These are phyloP conservation scores for Calonectria pteridis DNA, from an alignment of 2,329 filamentous ascomycete species.

Conservation along the genomic window DNA sequence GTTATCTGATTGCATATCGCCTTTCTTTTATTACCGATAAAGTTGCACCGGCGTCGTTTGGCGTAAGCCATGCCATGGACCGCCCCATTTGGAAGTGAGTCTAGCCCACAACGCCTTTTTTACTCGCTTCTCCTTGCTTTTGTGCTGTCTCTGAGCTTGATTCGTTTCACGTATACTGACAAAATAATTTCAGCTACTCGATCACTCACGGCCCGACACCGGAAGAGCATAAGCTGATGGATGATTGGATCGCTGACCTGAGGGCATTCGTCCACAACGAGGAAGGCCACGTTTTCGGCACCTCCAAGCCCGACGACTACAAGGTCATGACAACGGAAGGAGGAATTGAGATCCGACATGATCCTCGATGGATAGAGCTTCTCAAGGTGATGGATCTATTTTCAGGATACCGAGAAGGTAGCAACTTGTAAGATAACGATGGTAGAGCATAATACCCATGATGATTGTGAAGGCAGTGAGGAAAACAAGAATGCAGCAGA, in stretches of 20 bases:
- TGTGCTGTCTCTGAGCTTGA: neutral
- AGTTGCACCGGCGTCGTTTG: slow-evolving; percentile 29
- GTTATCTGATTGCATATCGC: slow-evolving; percentile 25
- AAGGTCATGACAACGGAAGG: slow-evolving; percentile 26
- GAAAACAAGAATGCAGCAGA: no score
- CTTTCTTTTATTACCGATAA: slow-evolving; percentile 25
- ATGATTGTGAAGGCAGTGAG: neutral
- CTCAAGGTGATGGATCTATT: slow-evolving; percentile 20
- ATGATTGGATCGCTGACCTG: slow-evolving; percentile 22
- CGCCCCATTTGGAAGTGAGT: slow-evolving; percentile 30
- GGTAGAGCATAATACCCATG: neutral
- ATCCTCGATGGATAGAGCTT: slow-evolving; percentile 16
- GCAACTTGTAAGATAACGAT: neutral
- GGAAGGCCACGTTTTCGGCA: slow-evolving; percentile 2
- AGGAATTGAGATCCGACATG: slow-evolving; percentile 10
- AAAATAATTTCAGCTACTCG: slow-evolving; percentile 5
- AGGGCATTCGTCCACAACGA: slow-evolving; percentile 18
- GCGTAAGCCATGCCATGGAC: slow-evolving; percentile 30
- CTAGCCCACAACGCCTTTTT: neutral
- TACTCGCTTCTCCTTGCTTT: neutral
- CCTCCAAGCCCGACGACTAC: slow-evolving; percentile 1
- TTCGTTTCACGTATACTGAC: neutral
- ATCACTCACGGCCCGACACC: slow-evolving; percentile 20
- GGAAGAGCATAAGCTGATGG: slow-evolving; percentile 13
- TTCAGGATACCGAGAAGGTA: neutral